These are phyloP conservation scores for Flaveria floridana DNA, from an alignment of 140 eudicot genomes.

Conservation along the genomic window DNA sequence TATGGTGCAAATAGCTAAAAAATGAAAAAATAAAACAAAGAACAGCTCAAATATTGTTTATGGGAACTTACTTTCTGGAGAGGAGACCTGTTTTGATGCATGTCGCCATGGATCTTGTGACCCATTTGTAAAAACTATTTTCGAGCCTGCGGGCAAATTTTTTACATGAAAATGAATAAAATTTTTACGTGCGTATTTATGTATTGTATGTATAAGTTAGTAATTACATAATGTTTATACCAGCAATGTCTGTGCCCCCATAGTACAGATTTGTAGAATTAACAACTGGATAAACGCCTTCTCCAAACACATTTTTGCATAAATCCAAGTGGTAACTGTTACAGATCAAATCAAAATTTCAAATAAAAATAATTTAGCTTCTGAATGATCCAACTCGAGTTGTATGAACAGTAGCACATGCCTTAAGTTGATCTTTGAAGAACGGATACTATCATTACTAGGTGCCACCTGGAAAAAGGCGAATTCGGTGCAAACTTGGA, in stretches of 20 bases:
- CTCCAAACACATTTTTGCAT: constrained; percentile 91
- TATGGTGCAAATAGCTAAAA: constrained; percentile 10
- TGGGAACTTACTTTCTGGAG: constrained; percentile 60
- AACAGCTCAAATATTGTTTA: constrained; percentile 1
- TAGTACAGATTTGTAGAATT: constrained; percentile 78
- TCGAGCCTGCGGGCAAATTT: constrained; percentile 57
- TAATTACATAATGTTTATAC: constrained; percentile 33
- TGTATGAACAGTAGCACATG: constrained; percentile 21
- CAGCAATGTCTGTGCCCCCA: constrained; percentile 91
- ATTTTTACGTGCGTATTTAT: neutral
- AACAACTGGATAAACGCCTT: constrained; percentile 78
- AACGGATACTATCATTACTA: constrained; percentile 81
- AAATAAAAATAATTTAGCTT: neutral
- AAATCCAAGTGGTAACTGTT: constrained; percentile 93
- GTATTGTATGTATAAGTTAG: neutral
- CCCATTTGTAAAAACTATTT: constrained; percentile 88
- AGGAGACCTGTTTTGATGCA: constrained; percentile 92
- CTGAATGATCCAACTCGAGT: neutral
- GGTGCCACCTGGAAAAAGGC: constrained; percentile 97
- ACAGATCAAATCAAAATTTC: constrained; percentile 20
- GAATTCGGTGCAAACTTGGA: constrained; percentile 96
- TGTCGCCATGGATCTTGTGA: constrained; percentile 99
- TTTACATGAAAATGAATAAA: neutral
- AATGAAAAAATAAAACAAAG: neutral
- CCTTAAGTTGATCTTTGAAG: constrained; percentile 67